Conservation (phyloP, 2,329 filamentous ascomycete genomes). For the Trichoderma arundinaceum region DNA sequence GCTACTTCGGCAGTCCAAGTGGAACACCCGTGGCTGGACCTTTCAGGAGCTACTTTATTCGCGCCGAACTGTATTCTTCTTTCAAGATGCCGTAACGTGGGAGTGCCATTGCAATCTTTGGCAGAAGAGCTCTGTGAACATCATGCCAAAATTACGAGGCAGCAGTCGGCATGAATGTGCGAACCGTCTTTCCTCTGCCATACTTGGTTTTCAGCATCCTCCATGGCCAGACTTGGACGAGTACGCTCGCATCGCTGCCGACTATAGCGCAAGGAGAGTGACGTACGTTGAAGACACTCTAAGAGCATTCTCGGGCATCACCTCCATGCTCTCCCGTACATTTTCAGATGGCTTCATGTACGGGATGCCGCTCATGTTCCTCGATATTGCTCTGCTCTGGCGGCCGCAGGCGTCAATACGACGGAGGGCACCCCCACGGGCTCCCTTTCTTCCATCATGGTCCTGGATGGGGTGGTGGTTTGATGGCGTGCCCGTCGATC, state of each 20-base stretch:
- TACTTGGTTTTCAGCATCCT: slow-evolving; percentile 48
- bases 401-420: slow-evolving; percentile 51
- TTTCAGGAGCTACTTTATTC: slow-evolving; percentile 52
- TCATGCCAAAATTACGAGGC: slow-evolving; percentile 43
- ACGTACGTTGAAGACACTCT: slow-evolving; percentile 51
- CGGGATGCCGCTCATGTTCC: slow-evolving; percentile 54
- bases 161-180: slow-evolving; percentile 43
- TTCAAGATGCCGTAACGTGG: slow-evolving; percentile 52
- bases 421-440: slow-evolving; percentile 45
- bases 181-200: slow-evolving; percentile 42
- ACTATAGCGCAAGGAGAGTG: slow-evolving; percentile 50
- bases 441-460: slow-evolving; percentile 52
- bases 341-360: slow-evolving; percentile 53
- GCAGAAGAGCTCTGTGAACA: slow-evolving; percentile 44
- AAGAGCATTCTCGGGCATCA: slow-evolving; percentile 52
- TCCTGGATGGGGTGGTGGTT: slow-evolving; percentile 58
- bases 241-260: slow-evolving; percentile 51
- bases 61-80: slow-evolving; percentile 51
- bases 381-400: slow-evolving; percentile 54
- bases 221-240: slow-evolving; percentile 55
- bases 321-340: slow-evolving; percentile 48
- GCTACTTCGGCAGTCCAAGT: slow-evolving; percentile 47
- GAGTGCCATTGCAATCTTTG: slow-evolving; percentile 54
- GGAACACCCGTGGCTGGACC: slow-evolving; percentile 52
- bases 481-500: slow-evolving; percentile 50